These are phyloP conservation scores for Coccomyxa subellipsoidea DNA, from an alignment of 163 green algal species.

Conservation along the genomic window DNA sequence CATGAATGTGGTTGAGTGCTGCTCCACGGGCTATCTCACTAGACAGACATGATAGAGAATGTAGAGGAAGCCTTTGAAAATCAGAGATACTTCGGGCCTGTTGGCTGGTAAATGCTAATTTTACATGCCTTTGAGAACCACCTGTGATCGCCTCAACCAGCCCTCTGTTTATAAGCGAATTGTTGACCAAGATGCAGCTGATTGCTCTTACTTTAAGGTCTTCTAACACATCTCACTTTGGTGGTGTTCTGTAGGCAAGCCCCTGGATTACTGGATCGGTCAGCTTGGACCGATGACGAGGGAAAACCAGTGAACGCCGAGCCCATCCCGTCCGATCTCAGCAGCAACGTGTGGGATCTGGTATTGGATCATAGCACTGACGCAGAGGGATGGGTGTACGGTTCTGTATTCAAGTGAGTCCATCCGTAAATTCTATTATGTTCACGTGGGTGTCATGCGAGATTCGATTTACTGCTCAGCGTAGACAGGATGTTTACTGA, in stretches of 20 bases:
- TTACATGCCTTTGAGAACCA: neutral
- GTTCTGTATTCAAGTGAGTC: slow-evolving; percentile 48
- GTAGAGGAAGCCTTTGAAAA: neutral
- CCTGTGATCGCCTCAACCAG: neutral
- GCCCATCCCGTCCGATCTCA: neutral
- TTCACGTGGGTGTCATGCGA: too few relatives aligned
- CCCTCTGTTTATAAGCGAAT: neutral
- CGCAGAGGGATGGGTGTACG: slow-evolving; percentile 50
- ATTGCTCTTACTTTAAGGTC: too few relatives aligned
- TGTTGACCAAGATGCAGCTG: too few relatives aligned
- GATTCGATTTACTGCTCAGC: too few relatives aligned
- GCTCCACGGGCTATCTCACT: too few relatives aligned
- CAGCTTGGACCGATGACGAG: slow-evolving; percentile 33
- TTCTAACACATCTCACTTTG: too few relatives aligned
- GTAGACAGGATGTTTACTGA: too few relatives aligned
- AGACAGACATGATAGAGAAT: neutral
- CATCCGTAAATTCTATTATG: too few relatives aligned
- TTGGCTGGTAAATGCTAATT: slow-evolving; percentile 1
- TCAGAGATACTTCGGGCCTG: neutral
- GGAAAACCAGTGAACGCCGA: slow-evolving; percentile 20
- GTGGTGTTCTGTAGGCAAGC: slow-evolving; percentile 15
- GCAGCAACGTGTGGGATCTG: slow-evolving; percentile 25
- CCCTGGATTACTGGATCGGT: slow-evolving; percentile 35
- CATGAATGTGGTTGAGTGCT: too few relatives aligned
- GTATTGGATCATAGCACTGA: slow-evolving; percentile 37